A percentile compares a stretch with the other conserved stretches of the same genome.
Conservation (phyloP, 768 basidiomycete genomes). For the Rhodotorula paludigena region DNA sequence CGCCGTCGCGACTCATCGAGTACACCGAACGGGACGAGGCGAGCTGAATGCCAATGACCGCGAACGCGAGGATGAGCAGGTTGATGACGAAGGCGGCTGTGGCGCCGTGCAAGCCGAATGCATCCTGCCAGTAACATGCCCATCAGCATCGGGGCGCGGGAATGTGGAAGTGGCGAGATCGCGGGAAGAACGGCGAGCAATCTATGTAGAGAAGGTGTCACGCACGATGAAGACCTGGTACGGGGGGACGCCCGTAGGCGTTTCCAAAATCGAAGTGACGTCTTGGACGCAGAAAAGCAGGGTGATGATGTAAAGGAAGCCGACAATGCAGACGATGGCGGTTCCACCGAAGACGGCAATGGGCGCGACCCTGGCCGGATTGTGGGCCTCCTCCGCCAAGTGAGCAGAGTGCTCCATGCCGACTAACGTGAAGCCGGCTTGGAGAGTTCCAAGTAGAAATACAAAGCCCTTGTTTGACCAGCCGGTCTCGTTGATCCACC, state of each 20-base stretch:
- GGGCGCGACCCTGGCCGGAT: slow-evolving; percentile 20
- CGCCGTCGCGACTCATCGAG: slow-evolving; percentile 26
- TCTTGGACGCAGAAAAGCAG: slow-evolving; percentile 32
- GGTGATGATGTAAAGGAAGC: slow-evolving; percentile 19
- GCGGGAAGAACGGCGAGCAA: neutral
- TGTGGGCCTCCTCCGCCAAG: slow-evolving; percentile 29
- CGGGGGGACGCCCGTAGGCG: slow-evolving; percentile 10
- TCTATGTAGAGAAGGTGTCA: neutral
- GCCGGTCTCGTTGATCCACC: slow-evolving; percentile 28
- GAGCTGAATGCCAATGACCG: slow-evolving; percentile 25
- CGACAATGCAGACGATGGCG: slow-evolving; percentile 13
- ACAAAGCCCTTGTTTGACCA: slow-evolving; percentile 23
- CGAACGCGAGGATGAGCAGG: slow-evolving; percentile 18
- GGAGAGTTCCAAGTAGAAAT: slow-evolving; percentile 30
- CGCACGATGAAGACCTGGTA: slow-evolving; percentile 16
- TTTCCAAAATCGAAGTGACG: neutral
- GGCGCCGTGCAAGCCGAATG: slow-evolving; percentile 13
- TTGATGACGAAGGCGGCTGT: slow-evolving; percentile 22
- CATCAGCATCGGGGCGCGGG: too few species aligned
- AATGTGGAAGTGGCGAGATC: too few species aligned
- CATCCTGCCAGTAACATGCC: neutral
- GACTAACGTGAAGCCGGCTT: slow-evolving; percentile 25
- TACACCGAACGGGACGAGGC: slow-evolving; percentile 21
- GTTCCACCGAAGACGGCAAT: slow-evolving; percentile 24
- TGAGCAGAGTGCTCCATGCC: slow-evolving; percentile 10